Base-by-base conservation (phyloP, 108 stramenopile genomes). In the Cylindrotheca fusiformis region DNA sequence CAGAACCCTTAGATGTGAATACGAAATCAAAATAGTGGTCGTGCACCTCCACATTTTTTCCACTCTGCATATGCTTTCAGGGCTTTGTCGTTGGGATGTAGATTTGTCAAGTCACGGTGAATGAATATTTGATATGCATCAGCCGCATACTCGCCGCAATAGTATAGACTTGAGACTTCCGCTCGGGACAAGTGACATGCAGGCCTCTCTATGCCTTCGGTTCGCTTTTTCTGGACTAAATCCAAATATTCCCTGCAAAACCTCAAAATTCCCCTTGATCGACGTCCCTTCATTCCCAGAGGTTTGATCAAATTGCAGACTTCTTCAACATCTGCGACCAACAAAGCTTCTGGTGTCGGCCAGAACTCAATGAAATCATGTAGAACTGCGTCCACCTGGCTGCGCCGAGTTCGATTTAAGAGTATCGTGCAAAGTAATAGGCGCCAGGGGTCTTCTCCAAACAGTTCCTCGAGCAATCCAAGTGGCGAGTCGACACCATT, bases 391-490 rank as follows among this genome's bases (percentile, higher is more conserved):
- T 88, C 86, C 14, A 88, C 75, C 52, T 85, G 81, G 5, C 32
- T 45, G 3, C 86, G 76, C 23, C 69, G 60, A 8, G 86, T 85
- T n/a, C 76, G 60, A 63, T 88, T 85, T 6, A 88, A 57, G 20
- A 80, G 52, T 26, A 88, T 88, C 6, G 83, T 80, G 4, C 75
- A 79, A n/a, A 85, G 33, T 10, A 88, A 31, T 1, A 88, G 55
- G 49, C 68, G 69, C 84, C 80, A 88, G 8, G 87, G 87, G 55
- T 88, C 65, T 47, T 77, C 55, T 2, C 61, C 44, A 53, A 84
- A 84, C 19, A 88, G 60, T 58, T 88, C 87, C 64, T 88, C 87
- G 27, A 88, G 18, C 24, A 88, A 53, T 30, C 87, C 87, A 24
- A 88, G 74, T 17, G 84, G 87, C 67, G 72, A 26, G 54, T 61